Base-by-base conservation (phyloP, 257 asterid species). In the Salvia splendens region DNA sequence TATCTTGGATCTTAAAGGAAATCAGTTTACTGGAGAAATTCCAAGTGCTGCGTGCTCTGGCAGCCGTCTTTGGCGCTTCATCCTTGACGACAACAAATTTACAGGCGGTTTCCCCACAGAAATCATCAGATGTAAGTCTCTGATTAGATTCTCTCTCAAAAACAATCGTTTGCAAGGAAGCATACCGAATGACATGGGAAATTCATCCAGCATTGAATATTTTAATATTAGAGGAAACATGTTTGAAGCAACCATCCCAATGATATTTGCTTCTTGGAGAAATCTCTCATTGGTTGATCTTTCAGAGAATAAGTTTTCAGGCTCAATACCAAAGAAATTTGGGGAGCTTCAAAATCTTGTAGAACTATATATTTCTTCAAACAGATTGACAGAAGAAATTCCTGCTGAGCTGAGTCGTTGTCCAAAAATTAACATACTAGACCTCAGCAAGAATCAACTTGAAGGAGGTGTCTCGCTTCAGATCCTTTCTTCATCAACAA, bases 1-100 rank as follows among this genome's bases (percentile, higher is more conserved):
- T 46, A 75, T 49, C 67, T 46, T 83, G 77, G 85, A 83, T 73
- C 75, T 83, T 70, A 72, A 80, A 24, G 81, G 81, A 46, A 83
- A 83, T 73, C 65, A 52, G 36, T 52, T 83, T 45, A 61, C 76
- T 2, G 85, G 85, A 60, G 64, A 16, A 58, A 75, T 83, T 58
- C 87, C 87, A 16, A 67, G 64, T 35, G 51, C 68, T 15, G 8
- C 78, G 7, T 83, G 87, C 46, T 28, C 82, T 6, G 78, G 82
- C 48, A 48, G 75, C 66, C 45, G 45, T 52, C 87, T 83, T 47
- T 1, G 5, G 14, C 78, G 72, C 35, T 74, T 83, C 75, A 67
- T 75, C 54, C 68, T 77, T 5, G 83, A 82, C 24, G 36, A 74
- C 72, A 83, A 83, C 65, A 73, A 8, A 36, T 80, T 83, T 45